These are phyloP conservation scores for Cyclostephanos tholiformis DNA, from an alignment of 108 stramenopile genomes.

Conservation along the genomic window DNA sequence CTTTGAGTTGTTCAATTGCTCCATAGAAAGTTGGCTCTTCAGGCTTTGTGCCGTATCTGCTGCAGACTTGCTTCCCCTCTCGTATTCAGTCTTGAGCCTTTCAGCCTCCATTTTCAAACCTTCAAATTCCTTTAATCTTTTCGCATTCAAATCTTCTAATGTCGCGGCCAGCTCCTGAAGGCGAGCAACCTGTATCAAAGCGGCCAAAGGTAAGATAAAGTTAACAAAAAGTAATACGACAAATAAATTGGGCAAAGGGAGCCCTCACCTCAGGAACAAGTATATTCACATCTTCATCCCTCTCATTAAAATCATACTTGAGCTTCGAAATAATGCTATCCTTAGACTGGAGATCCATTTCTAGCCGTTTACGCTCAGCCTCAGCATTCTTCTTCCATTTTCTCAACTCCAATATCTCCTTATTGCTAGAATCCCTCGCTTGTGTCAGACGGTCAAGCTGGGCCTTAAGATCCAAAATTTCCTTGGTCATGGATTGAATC, in stretches of 20 bases:
- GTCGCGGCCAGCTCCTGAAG: conserved; percentile 33
- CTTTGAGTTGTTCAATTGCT: conserved; percentile 35
- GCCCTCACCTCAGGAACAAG: conserved; percentile 38
- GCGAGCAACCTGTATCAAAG: conserved; percentile 30
- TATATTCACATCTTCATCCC: conserved; percentile 36
- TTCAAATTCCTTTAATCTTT: conserved; percentile 23
- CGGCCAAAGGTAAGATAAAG: not conserved
- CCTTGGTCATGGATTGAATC: conserved; percentile 22
- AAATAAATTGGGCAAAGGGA: not conserved
- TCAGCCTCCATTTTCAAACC: conserved; percentile 32
- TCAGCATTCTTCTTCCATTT: conserved; percentile 43
- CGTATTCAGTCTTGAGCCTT: conserved; percentile 29
- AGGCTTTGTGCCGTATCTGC: conserved; percentile 19
- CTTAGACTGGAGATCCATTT: conserved; percentile 21
- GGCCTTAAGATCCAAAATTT: conserved; percentile 23
- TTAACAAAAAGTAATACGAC: not conserved
- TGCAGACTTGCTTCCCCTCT: conserved; percentile 29
- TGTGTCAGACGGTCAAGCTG: conserved; percentile 23
- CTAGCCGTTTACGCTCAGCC: conserved; percentile 17
- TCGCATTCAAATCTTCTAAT: conserved; percentile 34
- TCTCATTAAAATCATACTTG: conserved; percentile 23
- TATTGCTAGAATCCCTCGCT: conserved; percentile 28
- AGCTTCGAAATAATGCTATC: conserved; percentile 31
- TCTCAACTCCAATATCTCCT: conserved; percentile 31
- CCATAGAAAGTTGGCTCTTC: conserved; percentile 21